Conservation (phyloP, 2,329 filamentous ascomycete genomes). For the Xylariaceae sp. region DNA sequence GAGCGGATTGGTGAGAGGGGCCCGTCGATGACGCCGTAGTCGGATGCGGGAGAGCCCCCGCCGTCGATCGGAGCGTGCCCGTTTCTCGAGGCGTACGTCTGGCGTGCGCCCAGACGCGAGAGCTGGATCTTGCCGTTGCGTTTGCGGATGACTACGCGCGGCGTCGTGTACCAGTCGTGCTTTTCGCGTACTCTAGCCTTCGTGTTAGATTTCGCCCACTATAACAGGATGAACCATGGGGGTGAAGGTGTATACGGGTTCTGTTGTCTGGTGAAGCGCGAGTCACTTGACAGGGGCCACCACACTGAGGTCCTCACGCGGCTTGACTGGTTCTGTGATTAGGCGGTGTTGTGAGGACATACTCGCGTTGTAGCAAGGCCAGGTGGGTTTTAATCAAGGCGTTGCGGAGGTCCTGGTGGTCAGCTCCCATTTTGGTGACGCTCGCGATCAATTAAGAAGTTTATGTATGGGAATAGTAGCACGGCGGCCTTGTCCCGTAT, state of each 20-base stretch:
- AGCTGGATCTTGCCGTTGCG: conserved; percentile 32
- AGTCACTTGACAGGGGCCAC: conserved; percentile 7
- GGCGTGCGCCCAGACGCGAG: conserved; percentile 28
- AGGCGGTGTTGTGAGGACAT: conserved; percentile 29
- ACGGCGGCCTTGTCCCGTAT: not conserved
- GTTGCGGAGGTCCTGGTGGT: conserved; percentile 45
- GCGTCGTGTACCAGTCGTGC: conserved; percentile 34
- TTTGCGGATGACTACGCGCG: conserved; percentile 33
- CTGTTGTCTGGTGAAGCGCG: not conserved
- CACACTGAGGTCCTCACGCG: not conserved
- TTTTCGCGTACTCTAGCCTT: conserved; percentile 30
- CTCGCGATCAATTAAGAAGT: not conserved
- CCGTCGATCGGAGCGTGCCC: conserved; percentile 17
- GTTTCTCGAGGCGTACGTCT: conserved; percentile 9
- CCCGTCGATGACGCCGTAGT: conserved; percentile 20
- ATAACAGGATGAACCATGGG: conserved; percentile 1
- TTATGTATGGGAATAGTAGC: conserved; percentile 30
- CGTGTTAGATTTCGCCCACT: not conserved
- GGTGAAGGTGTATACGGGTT: not conserved
- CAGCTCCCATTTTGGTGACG: conserved; percentile 32
- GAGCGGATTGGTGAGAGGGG: conserved; percentile 1
- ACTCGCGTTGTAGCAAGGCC: conserved; percentile 52
- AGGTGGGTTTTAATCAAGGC: conserved; percentile 51
- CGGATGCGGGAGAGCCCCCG: conserved; percentile 8
- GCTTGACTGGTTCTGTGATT: not conserved